Evolutionary conservation across 345 rosid genomes (phyloP).

Genomic region (Gynandropsis gynandra): DNA sequence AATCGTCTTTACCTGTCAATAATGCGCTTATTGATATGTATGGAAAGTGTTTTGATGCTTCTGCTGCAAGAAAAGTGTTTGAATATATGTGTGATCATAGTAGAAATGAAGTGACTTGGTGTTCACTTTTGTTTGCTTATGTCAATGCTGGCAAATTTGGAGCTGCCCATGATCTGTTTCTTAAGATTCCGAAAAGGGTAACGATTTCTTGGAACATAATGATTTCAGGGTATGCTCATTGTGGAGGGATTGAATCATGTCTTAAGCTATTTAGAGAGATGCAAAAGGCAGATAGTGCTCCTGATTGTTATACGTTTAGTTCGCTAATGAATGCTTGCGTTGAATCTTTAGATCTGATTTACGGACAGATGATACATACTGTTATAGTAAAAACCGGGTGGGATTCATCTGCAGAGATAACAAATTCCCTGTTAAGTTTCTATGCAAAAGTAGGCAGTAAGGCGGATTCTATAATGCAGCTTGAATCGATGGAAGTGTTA

Average conservation of each 20-base stretch:
- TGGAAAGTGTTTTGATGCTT: constrained; percentile 55
- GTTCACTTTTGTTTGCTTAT: constrained; percentile 68
- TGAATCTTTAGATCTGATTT: constrained; percentile 32
- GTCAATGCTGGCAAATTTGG: constrained; percentile 35
- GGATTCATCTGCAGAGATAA: constrained; percentile 51
- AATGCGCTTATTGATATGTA: constrained; percentile 72
- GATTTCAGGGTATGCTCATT: constrained; percentile 50
- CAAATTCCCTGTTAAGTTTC: constrained; percentile 60
- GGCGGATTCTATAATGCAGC: constrained; percentile 44
- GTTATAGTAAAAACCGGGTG: constrained; percentile 61
- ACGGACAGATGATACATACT: constrained; percentile 50
- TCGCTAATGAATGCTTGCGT: constrained; percentile 51
- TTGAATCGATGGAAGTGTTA: constrained; percentile 36
- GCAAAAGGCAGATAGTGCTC: constrained; percentile 32
- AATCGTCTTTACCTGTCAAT: constrained; percentile 38
- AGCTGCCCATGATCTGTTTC: constrained; percentile 37
- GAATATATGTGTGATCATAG: constrained; percentile 28
- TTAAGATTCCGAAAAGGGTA: constrained; percentile 44
- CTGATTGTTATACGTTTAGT: constrained; percentile 78
- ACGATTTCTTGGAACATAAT: constrained; percentile 69
- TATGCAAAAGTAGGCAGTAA: constrained; percentile 48
- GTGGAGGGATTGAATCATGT: constrained; percentile 47
- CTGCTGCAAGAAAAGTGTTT: constrained; percentile 50
- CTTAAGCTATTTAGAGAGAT: constrained; percentile 41
- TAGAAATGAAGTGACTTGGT: constrained; percentile 74